phyloP scores from a whole-genome alignment of 2,329 filamentous ascomycete genomes.

The Mariannaea sp. region DNA sequence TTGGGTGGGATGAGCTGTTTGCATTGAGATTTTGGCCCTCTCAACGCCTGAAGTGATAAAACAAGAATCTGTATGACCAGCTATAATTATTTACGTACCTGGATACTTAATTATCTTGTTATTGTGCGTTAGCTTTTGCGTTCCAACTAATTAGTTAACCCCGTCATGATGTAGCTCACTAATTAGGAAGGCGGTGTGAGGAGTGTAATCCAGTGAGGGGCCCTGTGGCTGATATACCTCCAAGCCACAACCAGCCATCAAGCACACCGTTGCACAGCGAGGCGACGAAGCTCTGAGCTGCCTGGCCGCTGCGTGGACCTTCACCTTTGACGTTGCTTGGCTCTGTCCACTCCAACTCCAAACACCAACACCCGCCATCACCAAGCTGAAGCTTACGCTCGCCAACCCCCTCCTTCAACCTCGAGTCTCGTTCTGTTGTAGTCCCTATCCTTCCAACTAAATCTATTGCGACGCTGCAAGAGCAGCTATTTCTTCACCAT shows the following conservation, averaged over 20 bases:
- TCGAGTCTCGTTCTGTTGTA: conserved; percentile 7
- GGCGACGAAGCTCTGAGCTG: conserved; percentile 47
- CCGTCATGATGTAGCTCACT: conserved; percentile 26
- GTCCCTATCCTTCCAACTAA: conserved; percentile 14
- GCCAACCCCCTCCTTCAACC: conserved; percentile 24
- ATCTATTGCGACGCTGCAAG: conserved; percentile 28
- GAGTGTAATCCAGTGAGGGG: conserved; percentile 34
- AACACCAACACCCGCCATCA: conserved; percentile 29
- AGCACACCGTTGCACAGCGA: conserved; percentile 23
- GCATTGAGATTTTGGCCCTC: no score
- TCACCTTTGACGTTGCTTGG: conserved; percentile 15
- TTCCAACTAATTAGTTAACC: neutral
- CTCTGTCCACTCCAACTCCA: conserved; percentile 30
- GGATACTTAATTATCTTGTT: no score
- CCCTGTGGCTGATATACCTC: conserved; percentile 14
- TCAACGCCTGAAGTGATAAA: neutral
- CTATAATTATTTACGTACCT: no score
- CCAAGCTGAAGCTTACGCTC: conserved; percentile 21
- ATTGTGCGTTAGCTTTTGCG: neutral
- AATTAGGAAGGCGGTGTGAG: conserved; percentile 34
- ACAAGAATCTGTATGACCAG: no score
- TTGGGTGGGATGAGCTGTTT: no score
- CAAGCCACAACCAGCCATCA: neutral
- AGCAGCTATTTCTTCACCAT: conserved; percentile 55
- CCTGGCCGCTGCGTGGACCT: conserved; percentile 38